These are phyloP conservation scores for Elaphomyces granulatus DNA, from an alignment of 495 filamentous ascomycete genomes.

Conservation along the genomic window DNA sequence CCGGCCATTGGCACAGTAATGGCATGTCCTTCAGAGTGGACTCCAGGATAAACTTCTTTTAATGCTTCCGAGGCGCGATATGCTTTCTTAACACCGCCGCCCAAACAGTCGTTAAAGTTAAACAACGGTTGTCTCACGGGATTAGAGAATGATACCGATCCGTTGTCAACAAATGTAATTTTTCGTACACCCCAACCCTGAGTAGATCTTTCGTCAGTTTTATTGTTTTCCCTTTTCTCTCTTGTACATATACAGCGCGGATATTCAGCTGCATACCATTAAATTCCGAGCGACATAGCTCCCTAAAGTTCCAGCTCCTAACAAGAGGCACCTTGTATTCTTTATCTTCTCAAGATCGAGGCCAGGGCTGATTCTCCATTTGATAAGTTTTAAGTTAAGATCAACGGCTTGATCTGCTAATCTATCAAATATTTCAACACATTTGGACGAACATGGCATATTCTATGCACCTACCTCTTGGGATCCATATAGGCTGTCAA, in stretches of 20 bases:
- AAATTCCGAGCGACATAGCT: conserved; percentile 84
- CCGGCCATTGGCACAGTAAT: conserved; percentile 91
- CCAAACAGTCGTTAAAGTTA: conserved; percentile 73
- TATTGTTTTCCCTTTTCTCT: neutral
- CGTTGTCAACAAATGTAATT: conserved; percentile 93
- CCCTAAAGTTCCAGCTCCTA: conserved; percentile 91
- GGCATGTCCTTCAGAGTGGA: conserved; percentile 61
- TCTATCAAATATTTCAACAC: too few species aligned
- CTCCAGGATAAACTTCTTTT: conserved; percentile 78
- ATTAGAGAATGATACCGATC: conserved; percentile 92
- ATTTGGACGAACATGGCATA: too few species aligned
- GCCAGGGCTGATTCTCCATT: conserved; percentile 87
- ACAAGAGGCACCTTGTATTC: conserved; percentile 75
- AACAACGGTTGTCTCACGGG: conserved; percentile 91
- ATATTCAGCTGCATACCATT: conserved; percentile 33
- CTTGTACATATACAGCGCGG: too few species aligned
- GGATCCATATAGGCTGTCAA: conserved; percentile 90
- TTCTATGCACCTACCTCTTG: conserved; percentile 28
- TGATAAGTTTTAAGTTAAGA: conserved; percentile 94
- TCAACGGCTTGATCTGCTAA: conserved; percentile 95
- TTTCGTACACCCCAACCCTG: conserved; percentile 90
- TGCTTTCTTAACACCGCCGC: conserved; percentile 77
- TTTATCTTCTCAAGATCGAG: conserved; percentile 83
- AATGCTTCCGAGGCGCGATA: conserved; percentile 65
- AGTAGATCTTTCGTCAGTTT: neutral